Percentiles rank a stretch among this genome's conserved stretches.
phyloP scores from a whole-genome alignment of 1,284 basidiomycete species.

The Moesziomyces sp. region DNA sequence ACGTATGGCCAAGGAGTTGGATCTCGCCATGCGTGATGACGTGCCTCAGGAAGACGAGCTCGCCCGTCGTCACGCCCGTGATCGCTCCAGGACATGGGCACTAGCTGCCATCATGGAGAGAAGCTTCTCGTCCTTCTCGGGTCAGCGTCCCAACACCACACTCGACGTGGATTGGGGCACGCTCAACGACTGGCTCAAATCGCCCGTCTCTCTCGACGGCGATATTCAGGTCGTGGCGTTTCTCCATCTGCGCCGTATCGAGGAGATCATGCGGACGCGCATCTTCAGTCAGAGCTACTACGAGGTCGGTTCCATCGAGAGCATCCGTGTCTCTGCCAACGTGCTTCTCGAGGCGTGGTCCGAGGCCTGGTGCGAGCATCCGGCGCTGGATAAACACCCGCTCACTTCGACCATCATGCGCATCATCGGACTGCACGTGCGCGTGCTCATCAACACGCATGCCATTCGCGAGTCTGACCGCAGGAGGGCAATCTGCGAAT shows the following conservation, averaged over 20 bases:
- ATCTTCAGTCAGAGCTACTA: constrained; percentile 52
- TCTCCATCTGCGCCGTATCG: constrained; percentile 43
- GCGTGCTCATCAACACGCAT: constrained; percentile 48
- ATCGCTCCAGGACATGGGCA: constrained; percentile 45
- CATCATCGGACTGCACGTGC: constrained; percentile 47
- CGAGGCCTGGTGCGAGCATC: constrained; percentile 50
- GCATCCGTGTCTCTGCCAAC: constrained; percentile 47
- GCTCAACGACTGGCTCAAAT: constrained; percentile 49
- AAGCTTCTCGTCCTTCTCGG: constrained; percentile 47
- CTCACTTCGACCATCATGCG: constrained; percentile 47
- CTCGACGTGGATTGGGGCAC: constrained; percentile 47
- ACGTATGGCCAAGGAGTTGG: constrained; percentile 48
- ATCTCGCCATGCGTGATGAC: constrained; percentile 43
- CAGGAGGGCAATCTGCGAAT: constrained; percentile 38
- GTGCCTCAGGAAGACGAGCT: constrained; percentile 31
- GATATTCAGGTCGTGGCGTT: constrained; percentile 46
- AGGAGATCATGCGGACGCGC: constrained; percentile 46
- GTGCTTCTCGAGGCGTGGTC: constrained; percentile 42
- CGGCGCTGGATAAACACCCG: constrained; percentile 26
- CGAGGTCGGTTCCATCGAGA: constrained; percentile 49
- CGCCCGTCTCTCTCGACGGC: constrained; percentile 36
- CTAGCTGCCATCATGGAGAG: constrained; percentile 50
- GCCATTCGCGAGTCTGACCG: constrained; percentile 46
- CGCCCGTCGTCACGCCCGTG: constrained; percentile 40
- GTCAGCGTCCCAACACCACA: constrained; percentile 47